Evolutionary conservation across 768 basidiomycete species (phyloP), one percentile per base, ranked within the genome.

Genomic region (Pisolithus tinctorius): DNA sequence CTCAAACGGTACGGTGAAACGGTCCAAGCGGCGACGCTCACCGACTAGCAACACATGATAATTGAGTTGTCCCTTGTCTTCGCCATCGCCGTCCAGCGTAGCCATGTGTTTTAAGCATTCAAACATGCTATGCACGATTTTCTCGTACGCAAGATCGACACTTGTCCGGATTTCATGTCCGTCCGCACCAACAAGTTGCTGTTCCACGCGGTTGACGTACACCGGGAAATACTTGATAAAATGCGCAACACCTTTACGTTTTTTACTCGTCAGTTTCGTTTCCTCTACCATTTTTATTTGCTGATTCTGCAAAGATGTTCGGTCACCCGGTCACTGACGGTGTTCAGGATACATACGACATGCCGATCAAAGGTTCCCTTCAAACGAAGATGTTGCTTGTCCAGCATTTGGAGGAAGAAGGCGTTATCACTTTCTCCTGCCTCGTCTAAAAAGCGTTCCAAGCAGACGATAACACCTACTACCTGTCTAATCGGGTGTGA

Each of bases 61-160:
- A 67, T 97, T 97, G 48, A 98, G 77, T 63, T 95, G 93, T 0
- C 93, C 93, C 68, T 98, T 98, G 67, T 93, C 94, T 63, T 98
- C 95, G 0, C 82, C 88, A 50, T 90, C 91, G 0, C 91, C 89
- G 51, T 93, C 88, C 76, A 95, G 71, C 67, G 96, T 98, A 10
- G 94, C 95, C 81, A 98, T 91, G 54, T 94, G 93, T 68, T 93
- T 93, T 55, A 98, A 67, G 13, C 83, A 86, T 42, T 92, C 93
- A 62, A 98, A 94, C 81, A 98, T 96, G 40, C 84, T 75, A 54
- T 86, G 83, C 36, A 93, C 87, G 40, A 98, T 88, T 58, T 77
- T 82, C 63, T 94, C 93, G 63, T 97, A 96, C 0, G 89, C 86
- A 4, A 74, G 70, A 61, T 97, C 87, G 31, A 96, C 88, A 45